Evolutionary conservation across 2,329 filamentous ascomycete species (phyloP), one percentile per base, ranked within the genome.

Genomic region (Emmonsia crescens): DNA sequence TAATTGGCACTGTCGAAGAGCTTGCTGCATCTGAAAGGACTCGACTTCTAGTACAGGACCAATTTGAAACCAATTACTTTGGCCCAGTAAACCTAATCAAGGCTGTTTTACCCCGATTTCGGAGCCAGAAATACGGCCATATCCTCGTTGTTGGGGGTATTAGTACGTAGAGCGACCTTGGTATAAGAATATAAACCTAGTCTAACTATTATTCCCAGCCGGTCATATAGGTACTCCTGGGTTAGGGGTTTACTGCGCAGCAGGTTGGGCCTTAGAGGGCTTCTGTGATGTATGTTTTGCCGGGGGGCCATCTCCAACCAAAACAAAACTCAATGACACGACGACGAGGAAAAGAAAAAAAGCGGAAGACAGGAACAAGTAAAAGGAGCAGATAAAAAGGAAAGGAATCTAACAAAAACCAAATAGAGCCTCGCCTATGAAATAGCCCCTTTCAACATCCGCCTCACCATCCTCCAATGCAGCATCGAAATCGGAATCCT

Each of bases 11-110:
- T 0, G 88, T 97, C 8, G 94, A 97, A 75, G 94, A 99, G 74
- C 80, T 96, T 31, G 86, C 87, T 0, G 88, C 89, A 36, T 87
- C 82, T 29, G 81, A 82, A 4, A 83, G 85, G 51, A 91, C 90
- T 1, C 83, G 87, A 67, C 91, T 87, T 62, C 82, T 96, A 21
- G 87, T 95, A 42, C 85, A 89, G 64, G 89, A 96, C 70, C 93
- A 96, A 73, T 96, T 97, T 73, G 93, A 97, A 74, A 86, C 86
- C 65, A 91, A 96, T 69, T 97, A 95, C 79, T 97, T 97, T 74
- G 91, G 90, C 0, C 91, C 95, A 62, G 88, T 97, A 73, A 97
- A 97, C 76, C 90, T 96, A 72, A 95, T 97, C 78, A 95, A 94
- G 74, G 89, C 92, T 16, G 82, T 86, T 1, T 80, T 99, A 27